Evolutionary conservation across 1,284 basidiomycete species (phyloP).

Genomic region (Apiotrichum gamsii): DNA sequence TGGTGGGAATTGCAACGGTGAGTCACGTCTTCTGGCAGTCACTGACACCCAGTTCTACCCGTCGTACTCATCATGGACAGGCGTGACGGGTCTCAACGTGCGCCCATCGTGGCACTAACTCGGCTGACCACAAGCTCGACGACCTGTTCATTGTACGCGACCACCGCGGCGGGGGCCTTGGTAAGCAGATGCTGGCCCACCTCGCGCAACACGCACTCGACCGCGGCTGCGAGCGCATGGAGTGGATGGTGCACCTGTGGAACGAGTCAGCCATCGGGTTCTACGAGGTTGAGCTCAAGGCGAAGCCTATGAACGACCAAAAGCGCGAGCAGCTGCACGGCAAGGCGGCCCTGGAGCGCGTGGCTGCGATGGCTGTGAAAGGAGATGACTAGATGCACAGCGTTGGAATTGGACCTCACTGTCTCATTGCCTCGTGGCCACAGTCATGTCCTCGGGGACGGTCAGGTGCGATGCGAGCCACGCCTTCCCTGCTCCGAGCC

Average conservation of each 20-base stretch:
- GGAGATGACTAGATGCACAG: too few relatives aligned
- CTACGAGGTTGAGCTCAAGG: neutral
- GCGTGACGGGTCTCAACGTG: neutral
- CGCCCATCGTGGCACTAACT: too few relatives aligned
- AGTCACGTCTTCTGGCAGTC: too few relatives aligned
- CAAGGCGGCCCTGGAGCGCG: neutral
- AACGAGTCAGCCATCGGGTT: neutral
- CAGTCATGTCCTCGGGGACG: too few relatives aligned
- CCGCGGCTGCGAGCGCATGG: neutral
- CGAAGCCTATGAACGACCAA: neutral
- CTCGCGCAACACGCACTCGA: neutral
- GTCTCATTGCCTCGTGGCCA: too few relatives aligned
- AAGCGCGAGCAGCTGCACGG: conserved; percentile 1
- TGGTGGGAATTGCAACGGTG: neutral
- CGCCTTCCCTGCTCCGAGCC: too few relatives aligned
- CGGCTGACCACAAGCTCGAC: neutral
- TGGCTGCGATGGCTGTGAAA: neutral
- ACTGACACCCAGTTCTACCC: neutral
- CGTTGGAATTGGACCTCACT: too few relatives aligned
- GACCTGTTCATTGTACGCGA: neutral
- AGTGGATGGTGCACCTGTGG: conserved; percentile 3
- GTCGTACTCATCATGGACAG: neutral
- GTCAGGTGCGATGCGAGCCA: too few relatives aligned
- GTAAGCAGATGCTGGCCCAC: neutral
- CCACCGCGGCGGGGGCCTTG: neutral